A percentile compares a stretch with the other conserved stretches of the same genome.
Evolutionary conservation across 108 stramenopile species (phyloP).

Genomic region (Nannochloropsis gaditana): DNA sequence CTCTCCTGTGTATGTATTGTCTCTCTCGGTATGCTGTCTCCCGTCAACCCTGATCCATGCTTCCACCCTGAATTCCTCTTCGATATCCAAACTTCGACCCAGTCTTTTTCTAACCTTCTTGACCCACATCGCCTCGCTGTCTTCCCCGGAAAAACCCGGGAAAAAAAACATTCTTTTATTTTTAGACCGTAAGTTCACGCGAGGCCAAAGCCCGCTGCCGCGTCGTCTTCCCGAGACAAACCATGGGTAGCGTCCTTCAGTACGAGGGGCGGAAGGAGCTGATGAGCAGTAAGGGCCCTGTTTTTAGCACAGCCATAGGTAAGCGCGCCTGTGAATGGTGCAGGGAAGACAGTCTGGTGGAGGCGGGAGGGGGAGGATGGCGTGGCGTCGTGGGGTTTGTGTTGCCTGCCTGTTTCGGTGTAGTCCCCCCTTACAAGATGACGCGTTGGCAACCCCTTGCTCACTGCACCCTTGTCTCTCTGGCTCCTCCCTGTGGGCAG

Average conservation of each 20-base stretch:
- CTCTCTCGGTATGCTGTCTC: too few species aligned
- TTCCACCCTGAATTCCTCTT: not conserved
- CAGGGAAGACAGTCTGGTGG: too few species aligned
- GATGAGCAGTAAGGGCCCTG: conserved; percentile 53
- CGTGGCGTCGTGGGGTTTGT: too few species aligned
- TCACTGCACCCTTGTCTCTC: not conserved
- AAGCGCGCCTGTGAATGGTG: not conserved
- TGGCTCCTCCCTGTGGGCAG: not conserved
- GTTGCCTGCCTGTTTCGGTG: not conserved
- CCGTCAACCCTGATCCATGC: not conserved
- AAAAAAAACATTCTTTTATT: conserved; percentile 37
- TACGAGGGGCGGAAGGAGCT: conserved; percentile 33
- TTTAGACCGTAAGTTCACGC: conserved; percentile 7
- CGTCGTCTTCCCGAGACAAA: conserved; percentile 28
- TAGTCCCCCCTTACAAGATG: not conserved
- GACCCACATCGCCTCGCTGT: not conserved
- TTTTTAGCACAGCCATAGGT: conserved; percentile 54
- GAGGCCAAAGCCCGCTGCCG: conserved; percentile 22
- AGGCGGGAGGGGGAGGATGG: too few species aligned
- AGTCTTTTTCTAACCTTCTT: not conserved
- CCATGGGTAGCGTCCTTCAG: not conserved
- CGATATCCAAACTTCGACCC: not conserved
- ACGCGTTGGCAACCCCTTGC: not conserved
- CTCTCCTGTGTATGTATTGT: too few species aligned
- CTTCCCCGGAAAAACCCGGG: conserved; percentile 37